Evolutionary conservation across 106 monocot species (phyloP), one percentile per base, ranked within the genome.

Genomic region (Vanilla planifolia): DNA sequence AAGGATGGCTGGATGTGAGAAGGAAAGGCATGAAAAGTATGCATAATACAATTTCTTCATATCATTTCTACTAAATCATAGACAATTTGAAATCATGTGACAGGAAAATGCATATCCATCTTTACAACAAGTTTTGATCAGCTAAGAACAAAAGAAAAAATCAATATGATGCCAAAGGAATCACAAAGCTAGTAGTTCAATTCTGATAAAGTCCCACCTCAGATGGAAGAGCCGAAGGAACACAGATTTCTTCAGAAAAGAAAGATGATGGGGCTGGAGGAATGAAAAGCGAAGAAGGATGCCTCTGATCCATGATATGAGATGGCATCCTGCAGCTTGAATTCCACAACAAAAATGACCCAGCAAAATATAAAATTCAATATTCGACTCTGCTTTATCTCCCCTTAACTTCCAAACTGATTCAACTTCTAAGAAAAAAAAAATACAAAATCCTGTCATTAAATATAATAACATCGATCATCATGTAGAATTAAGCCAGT

Each of bases 241-340:
- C 56, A 33, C 33, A 24, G 25, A 48, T 33, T 22, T 76, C 64
- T 34, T 79, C 73, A 1, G 76, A 73, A 32, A 77, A 71, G 43
- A 71, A 76, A 27, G 76, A 67, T 23, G 67, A 66, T 14, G 75
- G 59, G 5, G 40, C 39, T 8, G 70, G 21, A 51, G 62, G 43
- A 40, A 28, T 70, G 70, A 42, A 32, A 29, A 62, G 24, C 28
- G 70, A 70, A 6, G 62, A 53, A 6, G 53, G 60, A 32, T 60
- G 55, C 50, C 76, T 63, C 63, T 77, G 70, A 77, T 83, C 83
- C 65, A 77, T 80, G 67, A 71, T 21, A 52, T 76, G 41, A 60
- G 73, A 71, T 61, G 76, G 63, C 79, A 87, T 82, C 63, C 53
- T 69, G 46, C 34, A 57, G 23, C 22, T 55, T 3, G 22, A 34